Evolutionary conservation across 345 rosid species (phyloP).

Genomic region (Boechera retrofracta): DNA sequence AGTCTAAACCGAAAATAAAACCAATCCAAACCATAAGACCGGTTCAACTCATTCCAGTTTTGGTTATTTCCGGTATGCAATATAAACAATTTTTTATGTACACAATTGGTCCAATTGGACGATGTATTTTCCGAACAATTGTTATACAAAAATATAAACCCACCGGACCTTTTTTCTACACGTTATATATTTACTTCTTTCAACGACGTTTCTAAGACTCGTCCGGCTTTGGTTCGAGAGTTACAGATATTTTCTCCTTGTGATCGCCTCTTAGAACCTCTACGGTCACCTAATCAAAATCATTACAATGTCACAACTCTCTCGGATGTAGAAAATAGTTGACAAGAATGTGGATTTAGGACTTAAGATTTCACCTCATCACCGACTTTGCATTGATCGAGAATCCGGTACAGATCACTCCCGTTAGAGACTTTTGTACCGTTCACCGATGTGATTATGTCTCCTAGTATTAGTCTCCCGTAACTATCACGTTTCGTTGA

Average conservation of each 20-base stretch:
- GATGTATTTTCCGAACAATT: conserved; percentile 37
- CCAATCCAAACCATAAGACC: conserved; percentile 11
- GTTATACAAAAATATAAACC: conserved; percentile 25
- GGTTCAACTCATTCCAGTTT: background rate
- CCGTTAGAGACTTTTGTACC: conserved; percentile 79
- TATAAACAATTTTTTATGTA: conserved; percentile 32
- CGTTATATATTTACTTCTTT: conserved; percentile 35
- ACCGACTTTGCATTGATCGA: conserved; percentile 92
- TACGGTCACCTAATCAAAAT: conserved; percentile 61
- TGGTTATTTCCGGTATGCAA: conserved; percentile 6
- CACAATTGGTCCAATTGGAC: conserved; percentile 41
- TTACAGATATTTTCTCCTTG: conserved; percentile 85
- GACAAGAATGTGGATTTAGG: background rate
- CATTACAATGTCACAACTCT: conserved; percentile 8
- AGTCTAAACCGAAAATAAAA: background rate
- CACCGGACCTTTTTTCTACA: conserved; percentile 28
- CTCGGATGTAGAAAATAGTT: background rate
- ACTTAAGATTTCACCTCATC: conserved; percentile 57
- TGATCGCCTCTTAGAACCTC: conserved; percentile 95
- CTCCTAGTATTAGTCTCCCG: conserved; percentile 91
- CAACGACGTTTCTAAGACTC: conserved; percentile 54
- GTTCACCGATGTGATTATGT: conserved; percentile 87
- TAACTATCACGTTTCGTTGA: conserved; percentile 87
- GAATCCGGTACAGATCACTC: conserved; percentile 89
- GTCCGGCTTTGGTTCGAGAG: conserved; percentile 85